phyloP scores from a whole-genome alignment of 2,329 filamentous ascomycete species.

The Trichoderma sp. region DNA sequence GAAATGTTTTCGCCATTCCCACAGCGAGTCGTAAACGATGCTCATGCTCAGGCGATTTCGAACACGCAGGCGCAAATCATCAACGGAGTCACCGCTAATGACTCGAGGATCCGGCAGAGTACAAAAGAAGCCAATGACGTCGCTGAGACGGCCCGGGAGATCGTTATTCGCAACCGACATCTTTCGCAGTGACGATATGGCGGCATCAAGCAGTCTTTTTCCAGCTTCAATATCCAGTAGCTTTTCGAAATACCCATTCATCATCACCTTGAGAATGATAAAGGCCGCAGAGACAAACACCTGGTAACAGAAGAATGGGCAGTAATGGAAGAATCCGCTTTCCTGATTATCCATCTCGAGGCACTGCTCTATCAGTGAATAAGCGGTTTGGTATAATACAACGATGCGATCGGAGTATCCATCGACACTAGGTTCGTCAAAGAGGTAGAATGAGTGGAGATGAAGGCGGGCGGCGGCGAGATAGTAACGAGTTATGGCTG shows the following conservation, averaged over 20 bases:
- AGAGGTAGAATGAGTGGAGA: slow-evolving; percentile 13
- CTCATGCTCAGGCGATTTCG: slow-evolving; percentile 14
- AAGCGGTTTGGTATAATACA: slow-evolving; percentile 4
- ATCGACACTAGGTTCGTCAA: slow-evolving; percentile 8
- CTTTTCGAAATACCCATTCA: slow-evolving; percentile 15
- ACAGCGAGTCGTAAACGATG: slow-evolving; percentile 10
- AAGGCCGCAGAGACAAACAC: slow-evolving; percentile 12
- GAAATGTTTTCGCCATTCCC: slow-evolving; percentile 13
- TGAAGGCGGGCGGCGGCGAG: slow-evolving; percentile 10
- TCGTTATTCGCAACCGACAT: slow-evolving; percentile 15
- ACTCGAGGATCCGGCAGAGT: slow-evolving; percentile 3
- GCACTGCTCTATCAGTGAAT: slow-evolving; percentile 8
- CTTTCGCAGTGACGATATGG: slow-evolving; percentile 2
- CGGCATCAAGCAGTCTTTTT: slow-evolving; percentile 8
- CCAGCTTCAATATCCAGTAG: slow-evolving; percentile 2
- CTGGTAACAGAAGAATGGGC: slow-evolving; percentile 13
- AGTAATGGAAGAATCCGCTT: background rate
- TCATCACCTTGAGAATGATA: slow-evolving; percentile 13
- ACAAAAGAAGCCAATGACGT: slow-evolving; percentile 8
- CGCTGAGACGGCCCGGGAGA: slow-evolving; percentile 8
- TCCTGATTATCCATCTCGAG: slow-evolving; percentile 13
- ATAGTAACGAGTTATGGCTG: slow-evolving; percentile 9
- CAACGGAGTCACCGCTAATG: background rate
- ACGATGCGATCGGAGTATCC: slow-evolving; percentile 8
- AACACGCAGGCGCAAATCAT: slow-evolving; percentile 9